Base-by-base conservation (phyloP, 2,329 filamentous ascomycete species). In the Setomelanomma holmii region DNA sequence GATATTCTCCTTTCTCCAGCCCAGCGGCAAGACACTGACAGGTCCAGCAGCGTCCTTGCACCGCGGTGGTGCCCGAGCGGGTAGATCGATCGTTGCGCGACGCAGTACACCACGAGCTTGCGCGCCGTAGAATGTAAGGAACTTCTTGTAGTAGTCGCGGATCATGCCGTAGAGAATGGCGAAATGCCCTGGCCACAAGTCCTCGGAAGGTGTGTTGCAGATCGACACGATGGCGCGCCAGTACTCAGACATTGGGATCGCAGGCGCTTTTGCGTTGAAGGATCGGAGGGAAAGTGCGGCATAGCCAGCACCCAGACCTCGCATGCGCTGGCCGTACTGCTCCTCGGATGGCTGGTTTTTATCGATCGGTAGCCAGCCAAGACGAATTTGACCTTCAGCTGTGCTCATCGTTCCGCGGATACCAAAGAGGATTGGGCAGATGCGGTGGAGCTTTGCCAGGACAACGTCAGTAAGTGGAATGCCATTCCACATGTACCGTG, bases 341-440 rank as follows among this genome's bases (percentile, higher is more conserved):
- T 77, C 53, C 89, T 80, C 79, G 84, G 93, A 5, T 60, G 58
- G 27, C 60, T 71, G 36, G 74, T 66, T 23, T 51, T 58, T 51
- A 43, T 63, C 49, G 16, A 60, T 58, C 4, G 55, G 54, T 33
- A 59, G 54, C 68, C 64, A 72, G n/a, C 73, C 73, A 5, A 75
- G 61, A 4, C 68, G 64, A 21, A 56, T 47, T 21, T 64, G 64
- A 23, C 72, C 72, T 46, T 64, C 53, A 14, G 58, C 82, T 0
- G 87, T 96, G 55, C 82, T 86, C 71, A 96, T 91, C 56, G 80
- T 86, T 20, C 91, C 93, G 38, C 85, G 83, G 59, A 93, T 85
- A 16, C 93, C 93, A 71, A 96, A 98, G 0, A 99, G 79, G 1
- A 92, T 87, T 0, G 95, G 93, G 65, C 91, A 96, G 3, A 85